These are phyloP conservation scores for Tolypocladium guangdongense DNA, from an alignment of 2,329 filamentous ascomycete genomes.

Conservation along the genomic window DNA sequence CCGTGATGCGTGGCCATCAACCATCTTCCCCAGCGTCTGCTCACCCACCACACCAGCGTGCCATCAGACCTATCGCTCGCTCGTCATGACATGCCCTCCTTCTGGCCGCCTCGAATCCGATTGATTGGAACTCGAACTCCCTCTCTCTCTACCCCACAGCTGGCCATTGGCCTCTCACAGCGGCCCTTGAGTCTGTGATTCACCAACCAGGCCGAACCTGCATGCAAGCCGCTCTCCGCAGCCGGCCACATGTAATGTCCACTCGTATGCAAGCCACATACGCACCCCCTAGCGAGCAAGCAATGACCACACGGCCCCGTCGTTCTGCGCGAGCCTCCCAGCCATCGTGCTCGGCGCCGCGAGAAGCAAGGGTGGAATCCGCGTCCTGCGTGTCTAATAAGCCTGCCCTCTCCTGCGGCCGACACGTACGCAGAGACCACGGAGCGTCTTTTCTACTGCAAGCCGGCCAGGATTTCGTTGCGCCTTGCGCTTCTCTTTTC, in stretches of 20 bases:
- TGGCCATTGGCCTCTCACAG: background rate
- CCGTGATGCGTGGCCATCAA: background rate
- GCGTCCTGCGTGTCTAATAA: background rate
- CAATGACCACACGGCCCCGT: background rate
- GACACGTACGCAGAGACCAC: background rate
- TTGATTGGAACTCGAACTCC: background rate
- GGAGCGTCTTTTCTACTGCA: background rate
- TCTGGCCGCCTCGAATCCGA: background rate
- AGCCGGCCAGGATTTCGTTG: background rate
- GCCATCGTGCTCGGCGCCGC: background rate
- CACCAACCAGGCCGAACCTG: background rate
- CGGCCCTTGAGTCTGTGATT: background rate
- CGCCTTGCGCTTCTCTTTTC: background rate
- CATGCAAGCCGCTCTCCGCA: background rate
- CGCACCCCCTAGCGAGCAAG: background rate
- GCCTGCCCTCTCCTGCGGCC: background rate
- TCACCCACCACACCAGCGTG: background rate
- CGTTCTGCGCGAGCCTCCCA: background rate
- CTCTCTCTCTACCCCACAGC: background rate
- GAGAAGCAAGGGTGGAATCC: background rate
- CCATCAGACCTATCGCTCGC: background rate
- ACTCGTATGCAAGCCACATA: background rate
- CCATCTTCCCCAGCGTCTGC: background rate
- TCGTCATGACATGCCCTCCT: background rate
- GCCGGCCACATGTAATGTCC: background rate